phyloP scores from a whole-genome alignment of 2,329 filamentous ascomycete genomes.

The Thelonectria olida region DNA sequence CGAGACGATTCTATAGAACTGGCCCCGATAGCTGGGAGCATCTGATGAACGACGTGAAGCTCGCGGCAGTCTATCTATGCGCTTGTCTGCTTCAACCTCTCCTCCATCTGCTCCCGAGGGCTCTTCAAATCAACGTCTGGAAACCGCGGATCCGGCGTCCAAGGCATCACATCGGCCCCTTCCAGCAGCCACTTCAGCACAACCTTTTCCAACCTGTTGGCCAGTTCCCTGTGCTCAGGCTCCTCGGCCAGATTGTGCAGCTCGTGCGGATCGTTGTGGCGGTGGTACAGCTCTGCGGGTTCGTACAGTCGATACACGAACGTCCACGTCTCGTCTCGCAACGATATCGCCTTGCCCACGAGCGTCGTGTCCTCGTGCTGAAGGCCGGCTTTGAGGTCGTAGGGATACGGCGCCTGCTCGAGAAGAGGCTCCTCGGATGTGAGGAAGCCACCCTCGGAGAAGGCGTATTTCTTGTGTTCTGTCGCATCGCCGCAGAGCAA shows the following conservation, averaged over 20 bases:
- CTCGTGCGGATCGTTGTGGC: slow-evolving; percentile 48
- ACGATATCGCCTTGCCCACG: slow-evolving; percentile 53
- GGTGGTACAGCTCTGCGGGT: slow-evolving; percentile 53
- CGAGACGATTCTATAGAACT: no score
- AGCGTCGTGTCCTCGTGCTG: slow-evolving; percentile 55
- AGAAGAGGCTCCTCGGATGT: slow-evolving; percentile 55
- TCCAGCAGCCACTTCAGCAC: slow-evolving; percentile 51
- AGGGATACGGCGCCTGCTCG: slow-evolving; percentile 53
- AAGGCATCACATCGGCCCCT: slow-evolving; percentile 48
- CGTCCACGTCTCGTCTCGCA: slow-evolving; percentile 49
- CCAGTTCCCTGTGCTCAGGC: slow-evolving; percentile 33
- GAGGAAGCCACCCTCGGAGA: slow-evolving; percentile 56
- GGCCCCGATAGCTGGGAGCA: no score
- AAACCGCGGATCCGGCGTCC: slow-evolving; percentile 45
- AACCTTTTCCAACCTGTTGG: slow-evolving; percentile 40
- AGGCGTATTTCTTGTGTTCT: slow-evolving; percentile 51
- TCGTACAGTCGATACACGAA: slow-evolving; percentile 58
- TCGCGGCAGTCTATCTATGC: no score
- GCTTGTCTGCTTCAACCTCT: slow-evolving; percentile 27
- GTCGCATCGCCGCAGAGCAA: slow-evolving; percentile 35
- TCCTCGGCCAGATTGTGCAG: slow-evolving; percentile 49
- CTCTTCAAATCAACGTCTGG: slow-evolving; percentile 46
- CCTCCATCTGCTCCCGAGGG: slow-evolving; percentile 42
- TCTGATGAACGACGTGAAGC: no score
- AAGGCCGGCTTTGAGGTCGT: slow-evolving; percentile 55